Conservation (phyloP, 768 basidiomycete species). For the Collybiopsis confluens region DNA sequence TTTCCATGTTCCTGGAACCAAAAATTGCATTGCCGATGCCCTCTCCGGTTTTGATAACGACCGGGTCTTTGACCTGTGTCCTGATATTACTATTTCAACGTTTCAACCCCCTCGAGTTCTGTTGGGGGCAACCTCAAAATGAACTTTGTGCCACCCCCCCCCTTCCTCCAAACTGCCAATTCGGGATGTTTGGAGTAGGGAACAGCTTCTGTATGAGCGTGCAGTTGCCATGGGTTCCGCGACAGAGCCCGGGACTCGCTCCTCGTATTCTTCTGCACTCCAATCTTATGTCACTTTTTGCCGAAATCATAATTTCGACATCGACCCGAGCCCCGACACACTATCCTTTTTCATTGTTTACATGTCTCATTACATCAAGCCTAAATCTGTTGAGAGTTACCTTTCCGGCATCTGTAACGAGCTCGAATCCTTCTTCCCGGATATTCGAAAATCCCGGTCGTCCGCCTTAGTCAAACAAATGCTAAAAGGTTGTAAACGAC, state of each 20-base stretch:
- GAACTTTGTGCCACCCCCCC: neutral
- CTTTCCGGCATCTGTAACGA: neutral
- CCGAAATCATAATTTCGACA: neutral
- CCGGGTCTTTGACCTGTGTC: neutral
- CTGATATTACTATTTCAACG: neutral
- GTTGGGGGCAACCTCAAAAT: neutral
- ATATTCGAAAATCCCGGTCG: neutral
- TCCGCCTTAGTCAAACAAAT: neutral
- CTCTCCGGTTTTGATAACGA: slow-evolving; percentile 12
- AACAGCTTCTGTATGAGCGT: neutral
- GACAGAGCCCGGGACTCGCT: neutral
- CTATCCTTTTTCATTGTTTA: neutral
- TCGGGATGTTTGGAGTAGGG: neutral
- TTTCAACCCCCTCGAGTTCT: neutral
- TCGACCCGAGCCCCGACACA: neutral
- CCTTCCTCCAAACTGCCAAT: neutral
- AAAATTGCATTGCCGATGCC: slow-evolving; percentile 19
- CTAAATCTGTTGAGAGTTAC: neutral
- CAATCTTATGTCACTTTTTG: neutral
- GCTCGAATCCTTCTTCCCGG: neutral
- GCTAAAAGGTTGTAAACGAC: neutral
- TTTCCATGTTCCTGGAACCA: slow-evolving; percentile 17
- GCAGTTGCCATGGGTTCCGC: neutral
- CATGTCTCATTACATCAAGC: neutral
- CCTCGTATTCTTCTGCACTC: neutral